Evolutionary conservation across 2,329 filamentous ascomycete genomes (phyloP).

Genomic region (Penicillium brevicompactum): DNA sequence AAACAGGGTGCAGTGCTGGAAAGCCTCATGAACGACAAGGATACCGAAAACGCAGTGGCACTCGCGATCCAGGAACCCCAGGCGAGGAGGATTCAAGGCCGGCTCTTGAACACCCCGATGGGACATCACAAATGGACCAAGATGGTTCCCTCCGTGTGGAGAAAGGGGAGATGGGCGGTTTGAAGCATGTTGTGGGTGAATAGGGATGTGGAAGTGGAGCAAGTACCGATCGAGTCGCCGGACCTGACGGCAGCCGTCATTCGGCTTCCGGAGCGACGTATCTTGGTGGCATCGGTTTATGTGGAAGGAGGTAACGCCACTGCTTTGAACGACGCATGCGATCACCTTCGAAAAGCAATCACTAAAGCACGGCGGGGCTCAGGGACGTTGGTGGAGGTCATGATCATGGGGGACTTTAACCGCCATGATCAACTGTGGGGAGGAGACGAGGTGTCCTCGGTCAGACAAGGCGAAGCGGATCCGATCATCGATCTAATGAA

Average conservation of each 20-base stretch:
- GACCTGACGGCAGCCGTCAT: too few species aligned
- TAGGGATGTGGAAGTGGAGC: conserved; percentile 22
- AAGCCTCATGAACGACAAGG: conserved; percentile 23
- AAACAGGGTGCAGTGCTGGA: conserved; percentile 21
- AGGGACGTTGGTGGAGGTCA: too few species aligned
- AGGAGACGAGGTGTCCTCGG: too few species aligned
- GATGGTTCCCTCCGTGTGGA: background rate
- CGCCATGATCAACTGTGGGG: too few species aligned
- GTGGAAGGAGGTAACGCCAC: conserved; percentile 19
- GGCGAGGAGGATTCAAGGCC: too few species aligned
- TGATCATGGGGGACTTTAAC: too few species aligned
- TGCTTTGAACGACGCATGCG: conserved; percentile 16
- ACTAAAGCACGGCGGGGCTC: conserved; percentile 18
- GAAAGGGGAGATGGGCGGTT: conserved; percentile 8
- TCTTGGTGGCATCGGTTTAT: conserved; percentile 31
- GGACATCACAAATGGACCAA: background rate
- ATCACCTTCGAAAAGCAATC: conserved; percentile 23
- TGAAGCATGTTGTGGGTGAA: conserved; percentile 26
- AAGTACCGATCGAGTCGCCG: conserved; percentile 18
- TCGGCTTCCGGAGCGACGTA: conserved; percentile 16
- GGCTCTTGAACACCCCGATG: too few species aligned
- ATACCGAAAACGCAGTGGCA: conserved; percentile 8
- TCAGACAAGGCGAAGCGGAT: too few species aligned
- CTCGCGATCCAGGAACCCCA: conserved; percentile 23
- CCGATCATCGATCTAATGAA: too few species aligned